Percentiles rank a stretch among this genome's conserved stretches.
phyloP scores from a whole-genome alignment of 352 stramenopile genomes.

The Globisporangium irregulare region DNA sequence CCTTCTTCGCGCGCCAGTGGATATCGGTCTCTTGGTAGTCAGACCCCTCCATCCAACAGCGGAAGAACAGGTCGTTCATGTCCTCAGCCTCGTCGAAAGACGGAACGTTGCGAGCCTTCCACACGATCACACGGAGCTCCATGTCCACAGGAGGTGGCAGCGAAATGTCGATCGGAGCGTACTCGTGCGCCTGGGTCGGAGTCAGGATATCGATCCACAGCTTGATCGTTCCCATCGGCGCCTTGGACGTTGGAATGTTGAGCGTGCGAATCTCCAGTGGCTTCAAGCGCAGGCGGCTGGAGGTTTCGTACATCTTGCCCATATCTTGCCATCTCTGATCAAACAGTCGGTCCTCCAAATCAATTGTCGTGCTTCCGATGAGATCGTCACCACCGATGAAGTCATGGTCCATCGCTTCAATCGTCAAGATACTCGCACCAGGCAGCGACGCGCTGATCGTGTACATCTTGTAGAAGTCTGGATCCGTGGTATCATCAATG shows the following conservation, averaged over 20 bases:
- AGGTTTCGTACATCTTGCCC: conserved; percentile 82
- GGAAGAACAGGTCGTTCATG: conserved; percentile 93
- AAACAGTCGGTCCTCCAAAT: conserved; percentile 93
- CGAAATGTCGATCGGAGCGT: conserved; percentile 81
- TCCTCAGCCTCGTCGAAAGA: conserved; percentile 84
- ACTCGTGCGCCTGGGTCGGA: conserved; percentile 67
- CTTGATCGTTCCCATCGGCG: conserved; percentile 83
- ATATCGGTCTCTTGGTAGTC: conserved; percentile 90
- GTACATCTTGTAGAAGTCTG: conserved; percentile 92
- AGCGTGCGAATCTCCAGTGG: conserved; percentile 82
- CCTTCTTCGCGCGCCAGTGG: conserved; percentile 93
- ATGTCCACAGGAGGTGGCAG: conserved; percentile 80
- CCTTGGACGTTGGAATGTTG: conserved; percentile 79
- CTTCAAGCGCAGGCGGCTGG: conserved; percentile 63
- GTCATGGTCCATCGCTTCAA: conserved; percentile 90
- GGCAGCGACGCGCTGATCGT: conserved; percentile 83
- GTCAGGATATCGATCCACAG: conserved; percentile 92
- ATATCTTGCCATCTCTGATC: conserved; percentile 86
- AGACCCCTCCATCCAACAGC: conserved; percentile 83
- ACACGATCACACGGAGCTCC: conserved; percentile 92
- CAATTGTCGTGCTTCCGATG: conserved; percentile 91
- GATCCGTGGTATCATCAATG: conserved; percentile 82
- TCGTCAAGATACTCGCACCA: conserved; percentile 81
- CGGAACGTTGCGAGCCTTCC: conserved; percentile 89
- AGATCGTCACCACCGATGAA: conserved; percentile 89